Percentiles rank a stretch among this genome's conserved stretches.
Evolutionary conservation across 345 rosid genomes (phyloP).

Genomic region (Arabis hirsuta): DNA sequence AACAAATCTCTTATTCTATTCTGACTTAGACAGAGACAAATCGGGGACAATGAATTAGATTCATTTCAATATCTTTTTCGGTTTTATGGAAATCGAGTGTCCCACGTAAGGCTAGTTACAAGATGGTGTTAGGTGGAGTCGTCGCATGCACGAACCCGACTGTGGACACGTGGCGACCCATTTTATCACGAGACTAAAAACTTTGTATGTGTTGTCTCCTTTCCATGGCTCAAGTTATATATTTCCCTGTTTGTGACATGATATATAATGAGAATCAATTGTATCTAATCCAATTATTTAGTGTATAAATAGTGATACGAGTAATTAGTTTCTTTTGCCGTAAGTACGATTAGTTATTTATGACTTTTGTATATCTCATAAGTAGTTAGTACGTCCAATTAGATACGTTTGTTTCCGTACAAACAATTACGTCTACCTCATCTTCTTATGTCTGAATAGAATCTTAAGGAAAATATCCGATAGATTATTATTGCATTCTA

Average conservation of each 20-base stretch:
- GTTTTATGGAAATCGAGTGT: slow-evolving; percentile 33
- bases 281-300: slow-evolving; percentile 6
- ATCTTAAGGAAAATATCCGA: slow-evolving; percentile 32
- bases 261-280: neutral
- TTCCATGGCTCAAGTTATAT: slow-evolving; percentile 25
- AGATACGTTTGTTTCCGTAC: slow-evolving; percentile 32
- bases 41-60: slow-evolving; percentile 34
- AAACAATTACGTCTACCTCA: slow-evolving; percentile 28
- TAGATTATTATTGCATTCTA: neutral
- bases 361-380: neutral
- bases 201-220: slow-evolving; percentile 32
- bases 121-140: slow-evolving; percentile 37
- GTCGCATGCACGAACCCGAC: slow-evolving; percentile 33
- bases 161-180: slow-evolving; percentile 18
- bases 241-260: slow-evolving; percentile 36
- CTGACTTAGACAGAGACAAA: slow-evolving; percentile 41
- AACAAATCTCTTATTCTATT: slow-evolving; percentile 32
- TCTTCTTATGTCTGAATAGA: slow-evolving; percentile 37
- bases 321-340: neutral
- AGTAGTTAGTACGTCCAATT: neutral
- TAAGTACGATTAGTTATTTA: neutral
- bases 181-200: slow-evolving; percentile 16
- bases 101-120: slow-evolving; percentile 35
- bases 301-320: neutral
- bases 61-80: slow-evolving; percentile 36